phyloP scores from a whole-genome alignment of 306 rosid species.

The Begonia masoniana region DNA sequence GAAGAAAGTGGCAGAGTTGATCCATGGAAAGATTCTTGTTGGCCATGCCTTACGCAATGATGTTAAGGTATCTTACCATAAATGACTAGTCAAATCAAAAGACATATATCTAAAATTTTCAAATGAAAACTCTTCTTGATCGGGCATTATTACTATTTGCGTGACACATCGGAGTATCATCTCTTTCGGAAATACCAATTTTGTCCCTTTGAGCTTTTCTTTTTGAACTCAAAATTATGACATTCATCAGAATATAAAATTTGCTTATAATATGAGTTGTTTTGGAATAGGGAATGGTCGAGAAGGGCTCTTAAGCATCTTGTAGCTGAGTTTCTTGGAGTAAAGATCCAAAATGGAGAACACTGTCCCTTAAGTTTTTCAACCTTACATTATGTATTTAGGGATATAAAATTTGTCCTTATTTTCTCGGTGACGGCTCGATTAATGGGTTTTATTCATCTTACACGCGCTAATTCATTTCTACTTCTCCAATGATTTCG shows the following conservation, averaged over 20 bases:
- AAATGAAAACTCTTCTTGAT: constrained; percentile 4
- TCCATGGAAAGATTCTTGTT: constrained; percentile 71
- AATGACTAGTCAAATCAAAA: not conserved
- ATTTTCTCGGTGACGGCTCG: no score
- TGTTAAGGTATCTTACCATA: constrained; percentile 46
- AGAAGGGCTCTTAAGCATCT: constrained; percentile 73
- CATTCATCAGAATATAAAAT: not conserved
- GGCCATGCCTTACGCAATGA: constrained; percentile 93
- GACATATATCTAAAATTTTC: not conserved
- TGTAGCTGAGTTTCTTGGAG: constrained; percentile 62
- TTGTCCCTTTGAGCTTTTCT: constrained; percentile 1
- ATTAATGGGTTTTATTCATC: no score
- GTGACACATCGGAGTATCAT: constrained; percentile 74
- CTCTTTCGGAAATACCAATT: constrained; percentile 46
- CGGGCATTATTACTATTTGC: constrained; percentile 66
- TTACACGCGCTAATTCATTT: no score
- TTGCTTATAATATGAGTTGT: constrained; percentile 3
- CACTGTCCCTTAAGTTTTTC: constrained; percentile 78
- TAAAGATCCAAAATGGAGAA: constrained; percentile 75
- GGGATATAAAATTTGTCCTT: no score
- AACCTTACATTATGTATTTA: constrained; percentile 1
- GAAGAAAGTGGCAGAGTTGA: constrained; percentile 72
- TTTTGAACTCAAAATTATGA: not conserved
- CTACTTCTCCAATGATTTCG: no score
- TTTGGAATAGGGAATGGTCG: constrained; percentile 38